Conservation (phyloP, 345 rosid genomes). For the Camelina neglecta region DNA sequence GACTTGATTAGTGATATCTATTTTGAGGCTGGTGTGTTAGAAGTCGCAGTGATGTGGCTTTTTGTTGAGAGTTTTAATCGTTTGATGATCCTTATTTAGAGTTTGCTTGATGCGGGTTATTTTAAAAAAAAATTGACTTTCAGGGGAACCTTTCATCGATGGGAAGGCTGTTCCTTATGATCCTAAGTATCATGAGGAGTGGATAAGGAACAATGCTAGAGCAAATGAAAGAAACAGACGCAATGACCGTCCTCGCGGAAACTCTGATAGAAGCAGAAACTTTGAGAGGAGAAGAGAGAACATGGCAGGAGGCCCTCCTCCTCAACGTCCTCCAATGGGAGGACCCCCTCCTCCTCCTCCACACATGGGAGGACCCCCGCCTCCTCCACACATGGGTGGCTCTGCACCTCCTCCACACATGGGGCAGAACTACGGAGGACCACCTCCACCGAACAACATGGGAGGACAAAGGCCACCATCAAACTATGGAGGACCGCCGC, state of each 20-base stretch:
- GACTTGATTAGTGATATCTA: neutral
- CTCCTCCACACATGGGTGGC: slow-evolving; percentile 41
- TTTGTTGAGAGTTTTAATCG: slow-evolving; percentile 12
- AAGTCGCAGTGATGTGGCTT: slow-evolving; percentile 1
- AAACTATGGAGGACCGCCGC: slow-evolving; percentile 40
- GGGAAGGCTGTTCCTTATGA: slow-evolving; percentile 98
- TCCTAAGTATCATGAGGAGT: slow-evolving; percentile 95
- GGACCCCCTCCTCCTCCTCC: slow-evolving; percentile 42
- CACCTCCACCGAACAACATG: slow-evolving; percentile 35
- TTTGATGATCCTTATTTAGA: neutral
- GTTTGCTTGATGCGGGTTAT: neutral
- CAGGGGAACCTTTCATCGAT: slow-evolving; percentile 95
- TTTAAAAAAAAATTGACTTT: neutral
- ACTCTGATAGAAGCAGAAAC: slow-evolving; percentile 78
- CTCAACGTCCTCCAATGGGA: slow-evolving; percentile 47
- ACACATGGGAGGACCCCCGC: slow-evolving; percentile 43
- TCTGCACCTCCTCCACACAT: slow-evolving; percentile 39
- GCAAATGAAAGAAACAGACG: slow-evolving; percentile 92
- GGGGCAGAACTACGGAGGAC: slow-evolving; percentile 42
- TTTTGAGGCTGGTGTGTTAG: neutral
- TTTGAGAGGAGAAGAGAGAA: slow-evolving; percentile 92
- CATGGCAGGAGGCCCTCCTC: slow-evolving; percentile 50
- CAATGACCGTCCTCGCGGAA: slow-evolving; percentile 72
- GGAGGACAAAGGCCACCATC: slow-evolving; percentile 40
- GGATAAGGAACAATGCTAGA: slow-evolving; percentile 90